phyloP scores from a whole-genome alignment of 1,284 basidiomycete genomes.

The Inonotus hispidus region DNA sequence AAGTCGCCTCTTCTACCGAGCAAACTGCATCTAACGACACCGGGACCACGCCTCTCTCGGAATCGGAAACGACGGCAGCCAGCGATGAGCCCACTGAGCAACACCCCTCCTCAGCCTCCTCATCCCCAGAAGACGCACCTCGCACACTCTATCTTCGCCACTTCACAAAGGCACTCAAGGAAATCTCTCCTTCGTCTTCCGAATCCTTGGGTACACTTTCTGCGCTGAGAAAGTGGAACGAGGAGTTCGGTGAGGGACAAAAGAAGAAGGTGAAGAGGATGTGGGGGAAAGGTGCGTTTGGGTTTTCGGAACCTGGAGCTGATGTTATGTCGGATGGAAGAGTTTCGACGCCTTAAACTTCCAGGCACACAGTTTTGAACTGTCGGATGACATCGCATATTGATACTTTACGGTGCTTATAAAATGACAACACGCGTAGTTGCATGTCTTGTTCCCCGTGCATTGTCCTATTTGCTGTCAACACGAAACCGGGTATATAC shows the following conservation, averaged over 20 bases:
- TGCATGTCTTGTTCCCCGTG: background rate
- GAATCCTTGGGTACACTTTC: conserved; percentile 75
- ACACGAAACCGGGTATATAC: background rate
- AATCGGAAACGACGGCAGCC: background rate
- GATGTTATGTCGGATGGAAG: conserved; percentile 38
- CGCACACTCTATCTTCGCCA: conserved; percentile 57
- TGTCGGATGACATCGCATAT: too few relatives aligned
- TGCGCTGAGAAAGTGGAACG: conserved; percentile 86
- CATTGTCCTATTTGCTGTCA: background rate
- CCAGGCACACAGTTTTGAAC: too few relatives aligned
- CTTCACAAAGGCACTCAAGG: conserved; percentile 76
- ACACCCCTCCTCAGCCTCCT: background rate
- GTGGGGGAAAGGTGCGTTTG: conserved; percentile 72
- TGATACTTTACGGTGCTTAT: background rate
- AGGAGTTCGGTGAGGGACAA: conserved; percentile 83
- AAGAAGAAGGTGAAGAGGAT: conserved; percentile 55
- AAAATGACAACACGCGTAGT: background rate
- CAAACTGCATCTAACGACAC: background rate
- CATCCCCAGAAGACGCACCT: conserved; percentile 15
- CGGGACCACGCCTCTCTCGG: background rate
- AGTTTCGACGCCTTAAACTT: conserved; percentile 30
- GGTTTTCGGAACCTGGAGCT: conserved; percentile 49
- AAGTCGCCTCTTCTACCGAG: background rate
- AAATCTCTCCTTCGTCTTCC: conserved; percentile 83
- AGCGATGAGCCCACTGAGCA: background rate